Evolutionary conservation across 23 red algal genomes (phyloP), one percentile per base, ranked within the genome.

Genomic region (Gracilaria domingensis): DNA sequence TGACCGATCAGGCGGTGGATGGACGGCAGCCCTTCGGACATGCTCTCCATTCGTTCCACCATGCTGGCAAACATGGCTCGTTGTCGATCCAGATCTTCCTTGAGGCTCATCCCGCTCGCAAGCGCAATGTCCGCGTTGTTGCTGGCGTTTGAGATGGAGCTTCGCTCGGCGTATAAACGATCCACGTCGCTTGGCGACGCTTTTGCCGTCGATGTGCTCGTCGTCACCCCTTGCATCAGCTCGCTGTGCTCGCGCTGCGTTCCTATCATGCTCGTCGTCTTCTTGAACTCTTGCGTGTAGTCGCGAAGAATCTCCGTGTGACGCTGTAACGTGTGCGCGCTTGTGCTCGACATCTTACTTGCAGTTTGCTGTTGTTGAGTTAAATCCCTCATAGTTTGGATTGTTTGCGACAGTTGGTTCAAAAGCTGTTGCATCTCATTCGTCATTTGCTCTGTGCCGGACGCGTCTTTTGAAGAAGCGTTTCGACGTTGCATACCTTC

Each of bases 41-140:
- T 90, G 8, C 86, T 84, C 51, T 93, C 90, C 96, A 98, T 95
- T 44, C 96, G 81, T 23, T 89, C 85, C 13, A 98, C 89, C 96
- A 98, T 95, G 66, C 84, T 91, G 3, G 93, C 89, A 93, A 98
- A 98, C 75, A 90, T 90, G 25, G 91, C 89, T 7, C 96, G 93
- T 70, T 98, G 96, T 70, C 96, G 83, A 18, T 93, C 87, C 38
- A 98, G 86, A 36, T 98, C 96, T 48, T 98, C 96, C 33, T 92
- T 93, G 47, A 98, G 62, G 51, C 93, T 93, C 30, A 95, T 49
- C 26, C 96, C 93, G 55, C 87, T 87, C n/a, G 71, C 86, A 8
- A 98, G 69, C 53, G 89, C 90, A 13, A 71, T 60, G 25, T 98
- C 93, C 1, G 93, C 96, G 35, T 85, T 84, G 13, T 34, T 48